Base-by-base conservation (phyloP, 2,329 filamentous ascomycete species). In the Emydomyces testavorans region DNA sequence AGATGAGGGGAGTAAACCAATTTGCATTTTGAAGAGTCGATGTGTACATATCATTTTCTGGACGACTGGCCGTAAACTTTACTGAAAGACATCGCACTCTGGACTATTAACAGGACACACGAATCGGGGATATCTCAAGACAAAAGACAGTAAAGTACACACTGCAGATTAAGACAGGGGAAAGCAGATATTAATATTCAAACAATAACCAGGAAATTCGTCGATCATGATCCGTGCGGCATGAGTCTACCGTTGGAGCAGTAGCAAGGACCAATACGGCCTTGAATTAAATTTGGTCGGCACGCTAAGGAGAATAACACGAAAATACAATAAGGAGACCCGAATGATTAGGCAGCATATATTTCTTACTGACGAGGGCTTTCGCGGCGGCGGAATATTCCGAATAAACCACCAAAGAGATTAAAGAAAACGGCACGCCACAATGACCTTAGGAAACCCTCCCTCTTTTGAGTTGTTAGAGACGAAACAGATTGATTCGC, bases 391-490 rank as follows among this genome's bases (percentile, higher is more conserved):
- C 66, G 65, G 60, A 67, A 65, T 21, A 61, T 59, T 20, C 62
- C 56, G 54, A 68, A 67, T 24, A 68, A 53, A 23, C 60, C 58
- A 28, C 65, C 65, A 50, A 68, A 63, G 55, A 69, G 64, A 52
- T 60, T 62, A 40, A 59, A 57, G 57, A 67, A 67, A 37, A 69
- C 61, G 32, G 64, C 60, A 42, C 64, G 65, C 54, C 66, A 59
- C 50, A 69, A 57, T 44, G 60, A 60, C 54, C 62, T 66, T 56
- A 69, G 60, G 61, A 66, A 69, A 53, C 60, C 65, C 44, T 67
- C 62, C 46, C 58, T 56, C 57, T 62, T 60, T 16, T 50, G 46
- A 51, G 57, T 56, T 53, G 62, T 63, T 50, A 66, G 52, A 51
- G 66, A 66, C 46, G 60, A 60, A 43, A 66, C 59, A 54, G 66